Evolutionary conservation across 257 asterid genomes (phyloP).

Genomic region (Leptodermis oblonga): DNA sequence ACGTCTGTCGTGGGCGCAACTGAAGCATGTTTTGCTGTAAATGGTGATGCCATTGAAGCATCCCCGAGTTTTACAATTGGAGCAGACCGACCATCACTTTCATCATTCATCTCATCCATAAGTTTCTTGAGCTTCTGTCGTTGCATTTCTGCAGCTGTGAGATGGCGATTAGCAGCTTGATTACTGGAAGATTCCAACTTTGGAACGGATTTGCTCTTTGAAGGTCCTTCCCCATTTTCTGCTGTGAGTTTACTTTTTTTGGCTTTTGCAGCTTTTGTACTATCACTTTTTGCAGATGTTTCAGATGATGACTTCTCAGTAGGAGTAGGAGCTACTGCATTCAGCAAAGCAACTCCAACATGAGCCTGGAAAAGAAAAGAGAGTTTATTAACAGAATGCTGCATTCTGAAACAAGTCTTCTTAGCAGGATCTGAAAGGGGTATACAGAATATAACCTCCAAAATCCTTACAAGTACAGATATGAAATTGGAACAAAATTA

Average conservation of each 20-base stretch:
- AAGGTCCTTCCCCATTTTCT: constrained; percentile 43
- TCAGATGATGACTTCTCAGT: constrained; percentile 52
- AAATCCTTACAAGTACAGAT: background rate
- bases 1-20: constrained; percentile 87
- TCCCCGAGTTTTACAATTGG: constrained; percentile 96
- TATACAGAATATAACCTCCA: background rate
- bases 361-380: constrained; percentile 59
- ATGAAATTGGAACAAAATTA: background rate
- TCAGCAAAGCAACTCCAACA: constrained; percentile 90
- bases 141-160: constrained; percentile 81
- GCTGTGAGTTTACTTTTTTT: constrained; percentile 51
- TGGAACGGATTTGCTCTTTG: constrained; percentile 42
- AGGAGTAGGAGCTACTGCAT: constrained; percentile 68
- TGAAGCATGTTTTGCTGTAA: constrained; percentile 96
- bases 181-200: constrained; percentile 50
- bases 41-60: constrained; percentile 98
- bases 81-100: constrained; percentile 79
- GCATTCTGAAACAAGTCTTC: background rate
- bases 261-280: constrained; percentile 48
- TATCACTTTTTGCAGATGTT: constrained; percentile 52
- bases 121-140: constrained; percentile 78
- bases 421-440: background rate
- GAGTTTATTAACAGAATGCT: background rate
- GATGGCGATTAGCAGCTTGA: constrained; percentile 62
- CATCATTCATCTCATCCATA: constrained; percentile 93